phyloP scores from a whole-genome alignment of 139 green algal species.

The Cymbomonas tetramitiformis region DNA sequence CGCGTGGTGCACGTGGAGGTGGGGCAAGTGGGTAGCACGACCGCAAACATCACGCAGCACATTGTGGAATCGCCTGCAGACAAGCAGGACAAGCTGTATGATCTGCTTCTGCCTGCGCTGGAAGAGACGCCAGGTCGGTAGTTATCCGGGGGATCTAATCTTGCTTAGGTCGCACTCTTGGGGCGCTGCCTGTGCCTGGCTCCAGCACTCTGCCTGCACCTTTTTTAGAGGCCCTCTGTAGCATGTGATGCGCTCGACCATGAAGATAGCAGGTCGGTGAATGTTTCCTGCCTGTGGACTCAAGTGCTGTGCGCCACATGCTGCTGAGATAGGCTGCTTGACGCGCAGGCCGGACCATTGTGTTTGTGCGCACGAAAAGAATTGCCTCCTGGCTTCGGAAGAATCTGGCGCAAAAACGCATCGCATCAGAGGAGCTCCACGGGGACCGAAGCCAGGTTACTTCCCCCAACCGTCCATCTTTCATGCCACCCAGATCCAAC shows the following conservation, averaged over 20 bases:
- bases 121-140: background rate
- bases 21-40: slow-evolving; percentile 14
- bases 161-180: no score
- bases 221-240: no score
- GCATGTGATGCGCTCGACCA: no score
- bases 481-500: no score
- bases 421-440: background rate
- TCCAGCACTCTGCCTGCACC: no score
- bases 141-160: no score
- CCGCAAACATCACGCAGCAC: slow-evolving; percentile 10
- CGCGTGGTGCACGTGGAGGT: slow-evolving; percentile 9
- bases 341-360: background rate
- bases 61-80: background rate
- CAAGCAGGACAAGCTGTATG: slow-evolving; percentile 6
- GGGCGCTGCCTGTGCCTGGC: no score
- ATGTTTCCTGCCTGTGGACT: no score
- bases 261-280: no score
- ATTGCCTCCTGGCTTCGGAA: background rate
- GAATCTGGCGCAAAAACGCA: background rate
- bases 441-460: background rate
- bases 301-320: no score
- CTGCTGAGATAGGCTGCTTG: no score
- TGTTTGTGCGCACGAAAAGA: background rate
- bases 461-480: no score
- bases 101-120: slow-evolving; percentile 1